Evolutionary conservation across 495 filamentous ascomycete genomes (phyloP).

Genomic region (Delitschia confertaspora): DNA sequence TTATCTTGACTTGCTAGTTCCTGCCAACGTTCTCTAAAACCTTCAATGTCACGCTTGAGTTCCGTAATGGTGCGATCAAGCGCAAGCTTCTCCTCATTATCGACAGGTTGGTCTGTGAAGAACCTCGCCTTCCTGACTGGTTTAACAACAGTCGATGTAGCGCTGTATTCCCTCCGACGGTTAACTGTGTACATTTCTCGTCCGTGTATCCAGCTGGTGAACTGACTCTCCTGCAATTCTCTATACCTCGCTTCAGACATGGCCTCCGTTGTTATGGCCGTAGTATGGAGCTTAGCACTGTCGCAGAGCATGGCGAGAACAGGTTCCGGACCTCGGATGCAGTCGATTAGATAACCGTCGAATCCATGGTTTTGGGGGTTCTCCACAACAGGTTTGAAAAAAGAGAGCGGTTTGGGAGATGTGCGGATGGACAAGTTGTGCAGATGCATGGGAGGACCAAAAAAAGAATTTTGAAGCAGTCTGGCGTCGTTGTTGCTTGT

Average conservation of each 20-base stretch:
- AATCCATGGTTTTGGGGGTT: conserved; percentile 56
- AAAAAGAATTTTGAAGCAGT: conserved; percentile 51
- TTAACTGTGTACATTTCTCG: conserved; percentile 48
- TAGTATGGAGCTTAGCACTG: conserved; percentile 55
- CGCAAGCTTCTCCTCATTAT: conserved; percentile 47
- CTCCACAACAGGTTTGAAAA: conserved; percentile 49
- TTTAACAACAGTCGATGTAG: conserved; percentile 52
- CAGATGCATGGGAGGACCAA: too few species aligned
- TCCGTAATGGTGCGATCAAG: conserved; percentile 34
- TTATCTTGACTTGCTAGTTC: not conserved
- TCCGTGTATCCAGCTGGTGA: conserved; percentile 57
- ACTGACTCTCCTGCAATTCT: conserved; percentile 42
- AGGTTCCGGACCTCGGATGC: conserved; percentile 68
- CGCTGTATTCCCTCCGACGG: conserved; percentile 66
- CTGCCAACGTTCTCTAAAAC: too few species aligned
- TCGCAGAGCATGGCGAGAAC: conserved; percentile 81
- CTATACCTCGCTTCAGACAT: conserved; percentile 56
- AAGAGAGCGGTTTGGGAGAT: conserved; percentile 39
- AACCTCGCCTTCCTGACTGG: conserved; percentile 46
- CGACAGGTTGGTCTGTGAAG: conserved; percentile 74
- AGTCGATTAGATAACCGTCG: conserved; percentile 70
- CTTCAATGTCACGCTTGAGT: conserved; percentile 1
- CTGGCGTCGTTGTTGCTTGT: conserved; percentile 66
- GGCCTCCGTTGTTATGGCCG: conserved; percentile 53
- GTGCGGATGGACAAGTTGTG: conserved; percentile 57